Base-by-base conservation (phyloP, 164 flowering plant species). In the Aristolochia fimbriata region DNA sequence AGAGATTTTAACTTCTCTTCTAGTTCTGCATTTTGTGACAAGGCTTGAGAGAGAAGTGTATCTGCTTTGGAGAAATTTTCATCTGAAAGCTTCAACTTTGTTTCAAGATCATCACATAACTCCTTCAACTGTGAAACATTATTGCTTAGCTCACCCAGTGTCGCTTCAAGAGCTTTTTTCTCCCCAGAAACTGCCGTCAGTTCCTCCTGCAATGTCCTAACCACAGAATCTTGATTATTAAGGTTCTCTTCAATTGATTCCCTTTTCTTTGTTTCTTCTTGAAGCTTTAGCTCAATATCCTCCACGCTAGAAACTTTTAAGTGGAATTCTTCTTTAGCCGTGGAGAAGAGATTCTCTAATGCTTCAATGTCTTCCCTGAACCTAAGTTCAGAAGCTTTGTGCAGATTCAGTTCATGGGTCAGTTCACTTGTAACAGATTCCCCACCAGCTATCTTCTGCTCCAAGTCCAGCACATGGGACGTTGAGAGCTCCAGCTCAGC, bases 1-100 rank as follows among this genome's bases (percentile, higher is more conserved):
- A 82, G 64, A 22, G 83, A 77, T 69, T 78, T 80, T 70, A 87
- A 24, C 73, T 78, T 85, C 76, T 82, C 67, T 63, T 87, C 92
- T 61, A 87, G 80, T 65, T 90, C 97, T 25, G 65, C 68, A 58
- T 76, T 85, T 60, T 78, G 75, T 21, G 79, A 69, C 78, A 83
- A 54, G 22, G 91, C 86, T 71, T 87, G 75, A 19, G 86, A 71
- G 22, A 87, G 66, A 60, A 80, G 88, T 60, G 85, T 68, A 68
- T 87, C 87, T 7, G 80, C 47, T 72, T 82, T 81, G 37, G 24
- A 27, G 71, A 81, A 85, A 51, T 75, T 87, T 52, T 82, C 88
- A 27, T 81, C 83, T 2, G 90, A 82, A 30, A 62, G 55, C 76
- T 77, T 77, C 77, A 90, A 53, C 69, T 83, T 86, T n/a, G 70